Evolutionary conservation across 2,329 filamentous ascomycete species (phyloP).

Genomic region (Ambrosiella xylebori): DNA sequence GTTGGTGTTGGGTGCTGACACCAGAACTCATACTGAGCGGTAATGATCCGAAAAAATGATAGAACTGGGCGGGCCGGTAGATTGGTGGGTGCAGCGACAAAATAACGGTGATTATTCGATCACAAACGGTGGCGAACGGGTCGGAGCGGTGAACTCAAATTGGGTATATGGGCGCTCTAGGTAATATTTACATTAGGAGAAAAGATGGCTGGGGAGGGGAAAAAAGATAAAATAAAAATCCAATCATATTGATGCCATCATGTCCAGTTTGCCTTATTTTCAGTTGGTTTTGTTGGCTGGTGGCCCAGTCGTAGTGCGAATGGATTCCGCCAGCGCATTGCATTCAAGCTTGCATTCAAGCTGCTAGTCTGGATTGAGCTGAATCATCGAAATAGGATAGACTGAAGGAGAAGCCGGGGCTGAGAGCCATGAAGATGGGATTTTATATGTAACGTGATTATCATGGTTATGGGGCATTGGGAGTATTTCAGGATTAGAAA

Average conservation of each 20-base stretch:
- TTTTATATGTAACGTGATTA: no score
- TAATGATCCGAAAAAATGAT: not conserved
- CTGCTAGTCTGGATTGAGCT: not conserved
- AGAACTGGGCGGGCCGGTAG: not conserved
- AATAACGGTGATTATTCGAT: not conserved
- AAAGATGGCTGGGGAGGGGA: not conserved
- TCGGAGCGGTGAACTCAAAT: not conserved
- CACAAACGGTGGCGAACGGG: not conserved
- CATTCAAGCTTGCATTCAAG: not conserved
- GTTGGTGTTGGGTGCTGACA: conserved; percentile 2
- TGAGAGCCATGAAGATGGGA: no score
- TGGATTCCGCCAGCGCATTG: not conserved
- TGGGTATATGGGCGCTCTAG: not conserved
- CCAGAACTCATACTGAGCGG: not conserved
- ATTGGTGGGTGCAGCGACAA: not conserved
- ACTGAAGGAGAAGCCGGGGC: no score
- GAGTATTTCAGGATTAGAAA: no score
- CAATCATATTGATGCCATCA: not conserved
- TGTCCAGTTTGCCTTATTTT: not conserved
- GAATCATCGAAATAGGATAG: not conserved
- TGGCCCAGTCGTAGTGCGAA: not conserved
- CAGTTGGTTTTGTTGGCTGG: not conserved
- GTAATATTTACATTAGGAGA: not conserved
- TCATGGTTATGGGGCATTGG: no score
- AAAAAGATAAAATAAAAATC: not conserved